phyloP scores from a whole-genome alignment of 2,329 filamentous ascomycete species.

The Alternaria tenuissima region DNA sequence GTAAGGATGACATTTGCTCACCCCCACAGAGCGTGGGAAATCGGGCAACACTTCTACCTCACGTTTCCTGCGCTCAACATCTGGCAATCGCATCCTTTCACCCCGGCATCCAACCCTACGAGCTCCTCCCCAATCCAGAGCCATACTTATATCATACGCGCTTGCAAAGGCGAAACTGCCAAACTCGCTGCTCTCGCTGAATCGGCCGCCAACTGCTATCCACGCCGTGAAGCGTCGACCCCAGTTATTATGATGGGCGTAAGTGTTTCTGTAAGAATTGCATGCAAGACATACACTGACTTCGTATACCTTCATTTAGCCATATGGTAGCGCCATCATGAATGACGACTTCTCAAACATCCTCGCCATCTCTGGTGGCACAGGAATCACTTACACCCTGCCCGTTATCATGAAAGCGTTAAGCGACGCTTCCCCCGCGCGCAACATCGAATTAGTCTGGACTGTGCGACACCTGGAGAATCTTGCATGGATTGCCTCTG shows the following conservation, averaged over 20 bases:
- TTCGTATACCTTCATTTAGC: no score
- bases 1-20: background rate
- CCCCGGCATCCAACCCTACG: conserved; percentile 5
- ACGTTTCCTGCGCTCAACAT: conserved; percentile 15
- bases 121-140: conserved; percentile 2
- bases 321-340: background rate
- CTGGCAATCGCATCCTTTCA: conserved; percentile 16
- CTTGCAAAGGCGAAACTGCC: no score
- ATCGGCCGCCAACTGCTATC: conserved; percentile 9
- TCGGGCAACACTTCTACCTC: conserved; percentile 13
- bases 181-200: conserved; percentile 14
- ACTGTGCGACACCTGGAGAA: conserved; percentile 11
- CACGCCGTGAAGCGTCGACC: conserved; percentile 7
- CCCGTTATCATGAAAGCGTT: conserved; percentile 11
- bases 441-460: conserved; percentile 14
- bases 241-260: conserved; percentile 14
- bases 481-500: background rate
- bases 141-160: background rate
- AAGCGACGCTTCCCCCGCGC: background rate
- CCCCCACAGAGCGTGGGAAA: background rate
- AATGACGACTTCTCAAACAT: conserved; percentile 9
- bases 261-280: no score
- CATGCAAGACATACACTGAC: no score
- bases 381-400: conserved; percentile 11
- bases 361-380: conserved; percentile 11